phyloP scores from a whole-genome alignment of 352 stramenopile genomes.

The Phytopythium sindhum region DNA sequence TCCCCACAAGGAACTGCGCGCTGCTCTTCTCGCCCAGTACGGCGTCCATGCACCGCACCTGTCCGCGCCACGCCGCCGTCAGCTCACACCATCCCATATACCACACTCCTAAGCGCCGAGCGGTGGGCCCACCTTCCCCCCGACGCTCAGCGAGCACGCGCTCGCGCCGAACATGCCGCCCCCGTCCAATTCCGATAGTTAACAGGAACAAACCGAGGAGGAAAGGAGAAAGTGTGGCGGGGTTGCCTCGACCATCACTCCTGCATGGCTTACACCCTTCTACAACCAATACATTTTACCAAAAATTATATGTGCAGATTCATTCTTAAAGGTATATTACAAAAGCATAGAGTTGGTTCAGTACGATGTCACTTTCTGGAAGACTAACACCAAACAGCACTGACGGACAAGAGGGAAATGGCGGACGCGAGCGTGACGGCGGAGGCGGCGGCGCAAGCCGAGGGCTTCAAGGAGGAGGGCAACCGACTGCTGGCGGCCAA shows the following conservation, averaged over 20 bases:
- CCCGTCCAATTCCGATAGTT: neutral
- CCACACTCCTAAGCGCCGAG: neutral
- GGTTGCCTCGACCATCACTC: slow-evolving; percentile 2
- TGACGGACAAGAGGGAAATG: neutral
- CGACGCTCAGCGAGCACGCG: slow-evolving; percentile 40
- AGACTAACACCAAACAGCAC: too few relatives aligned
- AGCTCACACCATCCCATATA: neutral
- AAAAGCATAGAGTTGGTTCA: neutral
- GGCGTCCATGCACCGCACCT: slow-evolving; percentile 70
- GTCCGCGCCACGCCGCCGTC: neutral
- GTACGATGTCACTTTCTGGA: neutral
- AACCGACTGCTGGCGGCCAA: slow-evolving; percentile 67
- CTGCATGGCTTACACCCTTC: neutral
- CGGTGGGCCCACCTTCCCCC: slow-evolving; percentile 24
- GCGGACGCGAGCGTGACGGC: slow-evolving; percentile 15
- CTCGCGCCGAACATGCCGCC: slow-evolving; percentile 26
- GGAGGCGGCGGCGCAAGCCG: slow-evolving; percentile 67
- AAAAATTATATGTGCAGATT: neutral
- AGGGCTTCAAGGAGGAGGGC: slow-evolving; percentile 82
- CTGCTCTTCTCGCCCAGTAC: slow-evolving; percentile 58
- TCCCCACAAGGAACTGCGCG: slow-evolving; percentile 67
- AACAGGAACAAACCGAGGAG: neutral
- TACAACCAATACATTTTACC: neutral
- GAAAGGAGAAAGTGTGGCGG: neutral
- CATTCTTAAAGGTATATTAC: neutral